Percentiles rank a stretch among this genome's conserved stretches.
Conservation (phyloP, 179 eudicot genomes). For the Sideroxylon spinosum region DNA sequence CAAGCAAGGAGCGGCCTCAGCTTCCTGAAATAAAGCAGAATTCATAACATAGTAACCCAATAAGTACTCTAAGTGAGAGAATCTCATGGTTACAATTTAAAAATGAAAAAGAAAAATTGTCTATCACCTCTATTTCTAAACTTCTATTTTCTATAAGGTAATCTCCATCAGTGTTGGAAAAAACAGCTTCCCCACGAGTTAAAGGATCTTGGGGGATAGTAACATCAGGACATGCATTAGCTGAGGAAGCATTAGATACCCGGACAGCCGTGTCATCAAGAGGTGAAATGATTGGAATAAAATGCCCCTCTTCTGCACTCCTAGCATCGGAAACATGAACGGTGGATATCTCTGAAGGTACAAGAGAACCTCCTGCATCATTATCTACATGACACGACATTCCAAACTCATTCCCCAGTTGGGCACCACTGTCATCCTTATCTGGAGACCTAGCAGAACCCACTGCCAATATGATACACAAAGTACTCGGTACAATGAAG, state of each 20-base stretch:
- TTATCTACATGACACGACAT: not conserved
- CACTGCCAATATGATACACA: slow-evolving; percentile 6
- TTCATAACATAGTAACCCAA: slow-evolving; percentile 2
- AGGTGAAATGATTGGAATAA: slow-evolving; percentile 22
- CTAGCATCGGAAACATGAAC: slow-evolving; percentile 20
- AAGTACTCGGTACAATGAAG: slow-evolving; percentile 1
- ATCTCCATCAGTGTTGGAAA: slow-evolving; percentile 23
- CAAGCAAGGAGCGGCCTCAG: slow-evolving; percentile 35
- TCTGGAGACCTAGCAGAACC: slow-evolving; percentile 11
- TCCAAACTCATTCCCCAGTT: not conserved
- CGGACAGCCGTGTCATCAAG: slow-evolving; percentile 19
- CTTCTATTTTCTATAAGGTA: slow-evolving; percentile 13
- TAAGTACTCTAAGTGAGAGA: slow-evolving; percentile 11
- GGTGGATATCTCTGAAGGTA: slow-evolving; percentile 24
- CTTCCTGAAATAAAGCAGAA: slow-evolving; percentile 36
- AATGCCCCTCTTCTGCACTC: slow-evolving; percentile 16
- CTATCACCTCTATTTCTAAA: slow-evolving; percentile 31
- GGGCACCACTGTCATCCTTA: not conserved
- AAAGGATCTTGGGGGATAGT: slow-evolving; percentile 24
- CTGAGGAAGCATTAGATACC: slow-evolving; percentile 16
- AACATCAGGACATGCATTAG: slow-evolving; percentile 18
- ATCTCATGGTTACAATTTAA: not conserved
- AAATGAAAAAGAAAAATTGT: not conserved
- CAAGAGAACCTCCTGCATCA: slow-evolving; percentile 13
- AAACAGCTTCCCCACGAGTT: slow-evolving; percentile 20